Evolutionary conservation across 2,329 filamentous ascomycete species (phyloP), one percentile per base, ranked within the genome.

Genomic region (Xylariales sp.): DNA sequence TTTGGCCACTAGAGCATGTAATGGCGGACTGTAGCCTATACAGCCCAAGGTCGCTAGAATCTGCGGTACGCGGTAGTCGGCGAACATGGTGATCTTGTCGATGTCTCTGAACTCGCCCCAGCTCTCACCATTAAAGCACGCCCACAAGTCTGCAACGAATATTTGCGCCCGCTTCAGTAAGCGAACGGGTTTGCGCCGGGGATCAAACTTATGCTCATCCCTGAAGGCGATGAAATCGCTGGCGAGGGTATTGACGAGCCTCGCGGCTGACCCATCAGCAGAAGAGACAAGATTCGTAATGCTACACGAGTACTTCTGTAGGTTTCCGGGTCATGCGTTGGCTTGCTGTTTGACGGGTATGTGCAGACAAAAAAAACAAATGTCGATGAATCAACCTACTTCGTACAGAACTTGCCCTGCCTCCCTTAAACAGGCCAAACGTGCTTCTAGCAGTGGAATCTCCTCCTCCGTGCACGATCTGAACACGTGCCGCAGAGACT

Each of bases 1-100:
- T 20, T 73, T 70, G 22, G 76, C 74, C 53, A 98, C 83, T 12
- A 82, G 75, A 24, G 75, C 72, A 38, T 89, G 82, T 32, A 98
- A 68, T 1, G 82, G 75, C 0, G 93, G 93, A 49, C 86, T 90
- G 64, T 93, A 96, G 54, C 78, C 80, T 37, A 98, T 67, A 44
- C 89, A 91, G 14, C 87, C 86, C 32, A 97, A 71, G 8, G 81
- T 80, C 54, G 90, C 81, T 24, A 98, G 76, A 52, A 96, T 93
- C 66, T 98, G 93, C 11, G 94, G 94, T 40, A 98, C 84, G 31
- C 93, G 85, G 60, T 98, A 98, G 68, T 98, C 93, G 57, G 93
- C 90, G 69, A 98, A 98, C 84, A 97, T 97, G 46, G 93, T 98
- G 55, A 98, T 85, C 60, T 89, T 88, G 65, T 93, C 85, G 53